phyloP scores from a whole-genome alignment of 164 flowering plant species.

The Chimonanthus praecox region DNA sequence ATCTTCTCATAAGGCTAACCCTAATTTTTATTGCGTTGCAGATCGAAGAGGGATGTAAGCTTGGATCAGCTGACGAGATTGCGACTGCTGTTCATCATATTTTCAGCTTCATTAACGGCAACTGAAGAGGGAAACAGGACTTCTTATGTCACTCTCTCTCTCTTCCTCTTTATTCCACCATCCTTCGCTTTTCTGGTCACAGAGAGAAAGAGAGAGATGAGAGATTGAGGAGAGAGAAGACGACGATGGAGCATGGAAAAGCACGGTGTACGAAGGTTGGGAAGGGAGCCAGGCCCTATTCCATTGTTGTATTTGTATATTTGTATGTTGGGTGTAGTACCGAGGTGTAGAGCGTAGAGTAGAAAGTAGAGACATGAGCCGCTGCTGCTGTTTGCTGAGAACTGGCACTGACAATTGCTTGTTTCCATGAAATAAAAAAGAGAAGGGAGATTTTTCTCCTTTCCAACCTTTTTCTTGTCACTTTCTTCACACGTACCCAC shows the following conservation, averaged over 20 bases:
- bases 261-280: background rate
- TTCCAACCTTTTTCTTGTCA: background rate
- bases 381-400: background rate
- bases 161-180: too few species aligned
- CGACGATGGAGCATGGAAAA: background rate
- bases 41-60: slow-evolving; percentile 59
- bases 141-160: too few species aligned
- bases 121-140: background rate
- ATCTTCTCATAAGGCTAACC: background rate
- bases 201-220: background rate
- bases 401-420: background rate
- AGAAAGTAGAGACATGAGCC: background rate
- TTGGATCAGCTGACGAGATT: slow-evolving; percentile 53
- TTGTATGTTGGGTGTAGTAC: too few species aligned
- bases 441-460: background rate
- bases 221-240: background rate
- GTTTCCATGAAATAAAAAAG: slow-evolving; percentile 1
- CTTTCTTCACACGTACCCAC: too few species aligned
- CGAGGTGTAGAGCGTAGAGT: background rate
- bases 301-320: background rate
- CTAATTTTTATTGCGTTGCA: slow-evolving; percentile 13
- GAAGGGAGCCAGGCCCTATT: background rate
- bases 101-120: slow-evolving; percentile 24
- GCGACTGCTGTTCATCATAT: slow-evolving; percentile 48
- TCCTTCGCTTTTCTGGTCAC: background rate